Base-by-base conservation (phyloP, 208 protist species). In the Leishmania tropica region DNA sequence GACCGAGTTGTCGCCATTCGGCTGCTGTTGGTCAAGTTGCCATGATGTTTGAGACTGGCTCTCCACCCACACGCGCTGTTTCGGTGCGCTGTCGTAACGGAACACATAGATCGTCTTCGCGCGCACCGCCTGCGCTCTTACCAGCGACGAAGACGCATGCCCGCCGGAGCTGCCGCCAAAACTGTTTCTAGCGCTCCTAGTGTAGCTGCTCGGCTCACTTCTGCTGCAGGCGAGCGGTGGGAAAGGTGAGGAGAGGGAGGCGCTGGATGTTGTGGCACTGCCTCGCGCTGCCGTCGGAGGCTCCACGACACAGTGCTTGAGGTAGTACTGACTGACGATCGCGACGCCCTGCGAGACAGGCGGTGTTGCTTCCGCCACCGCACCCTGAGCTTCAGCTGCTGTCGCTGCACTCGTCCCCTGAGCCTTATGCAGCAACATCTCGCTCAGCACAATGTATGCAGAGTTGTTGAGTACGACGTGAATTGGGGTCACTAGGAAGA, bases 401-500 rank as follows among this genome's bases (percentile, higher is more conserved):
- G 67, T 72, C 47, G 31, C 73, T 62, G 73, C 73, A 62, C 31
- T 65, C n/a, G 67, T 53, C 62, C 54, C 53, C 35, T 35, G 45
- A 21, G 28, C 40, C 3, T 64, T 28, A 58, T 60, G 75, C 51
- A 82, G 24, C 37, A 83, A 47, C 31, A 60, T 53, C 19, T 85
- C 85, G 19, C 79, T 75, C 45, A 88, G 51, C 37, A 81, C 13
- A 24, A 81, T 67, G 72, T 80, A 88, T 17, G 80, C 73, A 24
- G 84, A 60, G 78, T 75, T 82, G 73, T 67, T 83, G 71, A 87
- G 77, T 45, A 84, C 76, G 48, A 87, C 73, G 74, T 79, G 65
- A 64, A 87, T 71, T 15, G 80, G 84, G 2, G 75, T 80, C 70
- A 88, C 81, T 62, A 79, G 62, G 37, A 87, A 79, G 40, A 87